phyloP scores from a whole-genome alignment of 2,329 filamentous ascomycete species.

The Aspergillus pseudonomiae region DNA sequence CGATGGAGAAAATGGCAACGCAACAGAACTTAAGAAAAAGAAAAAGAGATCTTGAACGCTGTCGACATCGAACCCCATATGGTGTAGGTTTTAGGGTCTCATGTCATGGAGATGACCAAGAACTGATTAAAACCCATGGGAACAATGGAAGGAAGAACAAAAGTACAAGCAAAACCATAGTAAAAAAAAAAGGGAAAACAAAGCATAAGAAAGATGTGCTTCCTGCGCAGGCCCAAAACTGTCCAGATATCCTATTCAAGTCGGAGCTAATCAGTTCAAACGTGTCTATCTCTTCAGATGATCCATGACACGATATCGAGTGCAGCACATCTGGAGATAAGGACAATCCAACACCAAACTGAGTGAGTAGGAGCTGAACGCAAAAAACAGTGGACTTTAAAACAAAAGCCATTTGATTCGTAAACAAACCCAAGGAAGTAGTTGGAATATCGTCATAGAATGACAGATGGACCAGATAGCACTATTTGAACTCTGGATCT shows the following conservation, averaged over 20 bases:
- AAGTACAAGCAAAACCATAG: neutral
- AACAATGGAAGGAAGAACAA: neutral
- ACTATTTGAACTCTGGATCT: neutral
- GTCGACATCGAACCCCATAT: neutral
- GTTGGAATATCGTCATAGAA: neutral
- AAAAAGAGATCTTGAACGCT: neutral
- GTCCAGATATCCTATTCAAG: neutral
- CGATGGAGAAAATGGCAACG: neutral
- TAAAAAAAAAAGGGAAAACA: neutral
- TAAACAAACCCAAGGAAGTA: neutral
- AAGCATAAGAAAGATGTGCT: neutral
- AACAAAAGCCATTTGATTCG: neutral
- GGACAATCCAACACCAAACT: neutral
- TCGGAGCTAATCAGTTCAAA: neutral
- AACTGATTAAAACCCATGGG: neutral
- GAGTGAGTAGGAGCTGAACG: neutral
- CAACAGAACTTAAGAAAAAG: neutral
- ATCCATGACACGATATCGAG: neutral
- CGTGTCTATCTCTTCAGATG: neutral
- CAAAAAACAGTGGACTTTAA: neutral
- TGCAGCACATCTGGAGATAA: neutral
- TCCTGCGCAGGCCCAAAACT: neutral
- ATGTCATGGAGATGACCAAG: neutral
- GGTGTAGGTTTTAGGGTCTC: neutral
- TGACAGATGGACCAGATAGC: neutral